Percentiles rank a stretch among this genome's conserved stretches.
Conservation (phyloP, 768 basidiomycete species). For the Lenzites betulinus region DNA sequence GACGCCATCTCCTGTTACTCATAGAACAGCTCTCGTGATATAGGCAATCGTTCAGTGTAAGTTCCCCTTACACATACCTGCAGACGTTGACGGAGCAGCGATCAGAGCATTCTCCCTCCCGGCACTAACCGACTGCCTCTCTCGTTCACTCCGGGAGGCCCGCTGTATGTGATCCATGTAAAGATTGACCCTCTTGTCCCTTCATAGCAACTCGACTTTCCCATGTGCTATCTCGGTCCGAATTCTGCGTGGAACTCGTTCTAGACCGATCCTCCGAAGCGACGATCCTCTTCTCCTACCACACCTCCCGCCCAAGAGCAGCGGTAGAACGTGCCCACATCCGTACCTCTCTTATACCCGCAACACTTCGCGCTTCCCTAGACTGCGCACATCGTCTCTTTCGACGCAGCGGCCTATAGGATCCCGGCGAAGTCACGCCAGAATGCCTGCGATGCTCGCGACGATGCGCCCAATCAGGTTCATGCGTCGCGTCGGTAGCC, state of each 20-base stretch:
- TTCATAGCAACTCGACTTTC: no score
- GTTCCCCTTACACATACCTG: no score
- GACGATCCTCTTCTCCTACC: background rate
- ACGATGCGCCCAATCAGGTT: conserved; percentile 7
- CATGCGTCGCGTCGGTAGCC: conserved; percentile 6
- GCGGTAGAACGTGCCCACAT: background rate
- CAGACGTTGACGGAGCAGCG: no score
- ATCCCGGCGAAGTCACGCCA: background rate
- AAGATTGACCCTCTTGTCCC: no score
- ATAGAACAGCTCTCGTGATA: no score
- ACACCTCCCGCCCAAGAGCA: background rate
- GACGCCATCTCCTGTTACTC: no score
- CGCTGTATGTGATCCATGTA: no score
- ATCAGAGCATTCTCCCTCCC: no score
- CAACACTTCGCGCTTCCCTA: background rate
- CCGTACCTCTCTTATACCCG: background rate
- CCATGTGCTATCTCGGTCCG: background rate
- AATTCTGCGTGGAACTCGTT: background rate
- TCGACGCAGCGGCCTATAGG: background rate
- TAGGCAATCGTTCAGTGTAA: no score
- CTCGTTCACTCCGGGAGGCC: no score
- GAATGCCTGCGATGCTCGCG: background rate
- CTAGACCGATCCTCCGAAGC: background rate
- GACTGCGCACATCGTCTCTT: background rate
- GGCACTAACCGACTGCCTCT: no score